Evolutionary conservation across 2,329 filamentous ascomycete species (phyloP), one percentile per base, ranked within the genome.

Genomic region (Fusarium papillatum): DNA sequence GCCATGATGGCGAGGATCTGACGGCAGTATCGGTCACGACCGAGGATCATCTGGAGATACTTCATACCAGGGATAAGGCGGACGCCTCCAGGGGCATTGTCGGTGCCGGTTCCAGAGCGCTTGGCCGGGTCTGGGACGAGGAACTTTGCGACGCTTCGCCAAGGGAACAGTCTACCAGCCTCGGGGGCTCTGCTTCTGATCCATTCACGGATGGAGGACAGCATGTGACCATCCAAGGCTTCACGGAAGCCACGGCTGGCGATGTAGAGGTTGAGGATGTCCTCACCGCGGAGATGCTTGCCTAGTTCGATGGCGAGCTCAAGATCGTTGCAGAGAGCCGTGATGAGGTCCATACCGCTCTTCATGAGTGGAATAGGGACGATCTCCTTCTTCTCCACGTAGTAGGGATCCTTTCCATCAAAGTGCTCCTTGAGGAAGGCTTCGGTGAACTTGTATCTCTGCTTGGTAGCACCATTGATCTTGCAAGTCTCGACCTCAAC

Each of bases 41-140:
- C 89, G 73, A 90, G 82, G 1, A 95, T 87, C 89, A 96, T 92
- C 68, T 90, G 87, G 9, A 95, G 86, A 89, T 93, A 97, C 55
- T 86, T 86, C 60, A 96, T 85, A 10, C 90, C 88, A 0, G 94
- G 94, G 2, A 94, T 88, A 26, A 83, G 83, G 59, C 88, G 91
- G 34, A 87, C 81, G 36, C 85, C 71, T 6, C 19, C 75, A 63
- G 62, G 69, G 48, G 60, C 26, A 24, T 50, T 50, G 24, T 29
- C 73, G 19, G 57, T 59, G 17, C 67, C 66, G 66, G 73, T 55
- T 64, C 66, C 48, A 14, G 24, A 57, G 34, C 87, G 84, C 1
- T 87, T 85, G 38, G 84, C 83, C 0, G 93, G 93, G 79, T 95
- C 93, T 2, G 80, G 86, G 68, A 93, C 88, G 80, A 90, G 90